A percentile compares a stretch with the other conserved stretches of the same genome.
Conservation (phyloP, 2,329 filamentous ascomycete genomes). For the Pestalotiopsis sp. region DNA sequence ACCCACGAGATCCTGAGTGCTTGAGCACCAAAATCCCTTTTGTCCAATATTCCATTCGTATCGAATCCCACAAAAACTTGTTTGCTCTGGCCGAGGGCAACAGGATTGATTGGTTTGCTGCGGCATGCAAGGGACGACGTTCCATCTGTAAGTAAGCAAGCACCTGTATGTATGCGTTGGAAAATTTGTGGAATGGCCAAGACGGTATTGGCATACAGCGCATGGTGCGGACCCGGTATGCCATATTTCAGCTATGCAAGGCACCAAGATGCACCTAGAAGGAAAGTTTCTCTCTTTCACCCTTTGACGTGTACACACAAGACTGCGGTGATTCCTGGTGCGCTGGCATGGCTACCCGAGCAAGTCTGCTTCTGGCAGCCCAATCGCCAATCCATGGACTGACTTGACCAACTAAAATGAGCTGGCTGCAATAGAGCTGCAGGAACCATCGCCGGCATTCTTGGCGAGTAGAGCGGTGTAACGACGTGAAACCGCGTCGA, state of each 20-base stretch:
- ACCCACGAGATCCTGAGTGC: too few relatives aligned
- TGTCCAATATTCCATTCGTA: too few relatives aligned
- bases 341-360: not conserved
- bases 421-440: not conserved
- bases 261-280: not conserved
- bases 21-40: too few relatives aligned
- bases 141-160: too few relatives aligned
- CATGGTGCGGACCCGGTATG: too few relatives aligned
- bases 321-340: not conserved
- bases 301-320: not conserved
- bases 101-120: too few relatives aligned
- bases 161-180: too few relatives aligned
- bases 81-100: too few relatives aligned
- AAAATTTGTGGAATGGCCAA: too few relatives aligned
- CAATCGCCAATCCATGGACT: not conserved
- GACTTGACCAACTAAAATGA: not conserved
- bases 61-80: too few relatives aligned
- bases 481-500: not conserved
- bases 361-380: not conserved
- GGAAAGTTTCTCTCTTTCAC: not conserved
- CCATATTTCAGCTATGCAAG: not conserved
- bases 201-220: too few relatives aligned
- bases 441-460: not conserved
- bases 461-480: not conserved
- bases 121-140: too few relatives aligned